A percentile compares a stretch with the other conserved stretches of the same genome.
Conservation (phyloP, 495 filamentous ascomycete species). For the Neurospora sp. region DNA sequence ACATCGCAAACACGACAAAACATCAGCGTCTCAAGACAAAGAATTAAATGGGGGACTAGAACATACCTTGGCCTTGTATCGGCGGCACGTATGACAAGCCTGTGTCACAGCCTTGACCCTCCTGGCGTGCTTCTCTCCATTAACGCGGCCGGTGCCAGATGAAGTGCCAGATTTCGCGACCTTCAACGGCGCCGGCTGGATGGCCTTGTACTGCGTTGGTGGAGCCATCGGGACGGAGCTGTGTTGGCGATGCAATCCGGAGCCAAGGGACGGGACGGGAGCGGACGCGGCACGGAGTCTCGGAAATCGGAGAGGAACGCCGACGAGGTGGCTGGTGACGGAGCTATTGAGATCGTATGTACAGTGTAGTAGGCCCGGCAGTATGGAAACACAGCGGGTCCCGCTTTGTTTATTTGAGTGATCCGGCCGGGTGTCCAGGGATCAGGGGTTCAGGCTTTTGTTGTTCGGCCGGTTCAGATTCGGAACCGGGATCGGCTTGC, state of each 20-base stretch:
- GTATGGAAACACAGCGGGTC: not conserved
- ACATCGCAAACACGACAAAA: not conserved
- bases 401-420: not conserved
- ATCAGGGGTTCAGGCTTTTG: not conserved
- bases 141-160: not conserved
- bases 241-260: not conserved
- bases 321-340: not conserved
- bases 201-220: slow-evolving; percentile 3
- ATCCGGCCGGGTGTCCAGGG: not conserved
- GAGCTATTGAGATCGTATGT: not conserved
- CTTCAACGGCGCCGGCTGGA: slow-evolving; percentile 11
- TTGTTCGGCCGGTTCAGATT: not conserved
- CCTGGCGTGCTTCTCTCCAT: slow-evolving; percentile 6
- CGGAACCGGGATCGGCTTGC: not conserved
- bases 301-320: not conserved
- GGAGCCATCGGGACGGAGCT: slow-evolving; percentile 1
- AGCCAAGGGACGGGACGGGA: not conserved
- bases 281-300: not conserved
- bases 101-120: slow-evolving; percentile 16
- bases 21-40: not conserved
- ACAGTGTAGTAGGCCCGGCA: not conserved
- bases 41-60: not conserved
- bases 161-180: not conserved
- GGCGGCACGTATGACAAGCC: slow-evolving; percentile 16
- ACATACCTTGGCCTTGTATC: slow-evolving; percentile 15